Evolutionary conservation across 2,329 filamentous ascomycete species (phyloP).

Genomic region (Aspergillus brasiliensis): DNA sequence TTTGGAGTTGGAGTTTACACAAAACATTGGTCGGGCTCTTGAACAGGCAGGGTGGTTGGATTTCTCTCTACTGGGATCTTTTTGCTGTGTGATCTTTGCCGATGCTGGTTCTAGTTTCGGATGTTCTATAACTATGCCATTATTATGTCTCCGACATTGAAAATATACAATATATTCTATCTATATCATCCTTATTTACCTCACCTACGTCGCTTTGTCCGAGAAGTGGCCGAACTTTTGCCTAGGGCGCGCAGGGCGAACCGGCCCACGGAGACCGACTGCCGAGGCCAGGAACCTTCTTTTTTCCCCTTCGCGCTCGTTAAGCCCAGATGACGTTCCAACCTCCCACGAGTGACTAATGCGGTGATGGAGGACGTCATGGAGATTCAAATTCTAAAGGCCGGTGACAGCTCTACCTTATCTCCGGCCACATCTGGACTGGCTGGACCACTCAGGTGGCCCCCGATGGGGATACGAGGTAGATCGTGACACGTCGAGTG

Average conservation of each 20-base stretch:
- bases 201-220: background rate
- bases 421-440: slow-evolving; percentile 6
- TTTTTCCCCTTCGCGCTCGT: no score
- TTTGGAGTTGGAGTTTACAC: slow-evolving; percentile 5
- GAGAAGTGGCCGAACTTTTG: slow-evolving; percentile 1
- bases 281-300: background rate
- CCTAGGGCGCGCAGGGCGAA: background rate
- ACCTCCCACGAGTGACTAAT: slow-evolving; percentile 10
- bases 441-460: background rate
- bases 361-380: slow-evolving; percentile 9
- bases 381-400: background rate
- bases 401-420: slow-evolving; percentile 2
- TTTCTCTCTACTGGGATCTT: background rate
- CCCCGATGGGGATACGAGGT: slow-evolving; percentile 1
- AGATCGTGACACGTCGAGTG: slow-evolving; percentile 11
- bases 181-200: background rate
- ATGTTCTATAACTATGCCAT: background rate
- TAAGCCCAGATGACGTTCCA: background rate
- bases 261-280: background rate
- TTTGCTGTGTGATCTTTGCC: background rate
- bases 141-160: background rate
- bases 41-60: background rate
- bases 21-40: slow-evolving; percentile 8
- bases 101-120: background rate
- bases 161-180: background rate